Percentiles rank a stretch among this genome's conserved stretches.
phyloP scores from a whole-genome alignment of 106 monocot species.

The Dendrobium chrysotoxum region DNA sequence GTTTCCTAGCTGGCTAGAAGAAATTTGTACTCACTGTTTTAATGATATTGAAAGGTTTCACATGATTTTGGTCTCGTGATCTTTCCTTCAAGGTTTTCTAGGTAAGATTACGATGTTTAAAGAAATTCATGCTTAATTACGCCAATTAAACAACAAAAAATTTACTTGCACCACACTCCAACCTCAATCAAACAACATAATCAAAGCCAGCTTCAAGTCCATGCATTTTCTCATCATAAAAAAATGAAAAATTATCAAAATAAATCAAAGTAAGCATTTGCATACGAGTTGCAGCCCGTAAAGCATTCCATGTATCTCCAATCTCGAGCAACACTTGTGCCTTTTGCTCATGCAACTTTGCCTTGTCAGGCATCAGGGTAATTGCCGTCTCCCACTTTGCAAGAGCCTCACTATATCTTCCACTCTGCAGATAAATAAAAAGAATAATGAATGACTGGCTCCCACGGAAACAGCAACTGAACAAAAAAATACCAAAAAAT shows the following conservation, averaged over 20 bases:
- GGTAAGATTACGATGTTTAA: no score
- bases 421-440: slow-evolving; percentile 34
- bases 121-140: no score
- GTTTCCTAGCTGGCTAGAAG: no score
- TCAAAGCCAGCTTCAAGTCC: no score
- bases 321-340: slow-evolving; percentile 60
- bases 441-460: background rate
- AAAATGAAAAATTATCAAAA: background rate
- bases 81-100: no score
- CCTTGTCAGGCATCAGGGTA: slow-evolving; percentile 33
- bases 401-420: slow-evolving; percentile 68
- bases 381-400: slow-evolving; percentile 61
- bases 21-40: no score
- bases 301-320: slow-evolving; percentile 50
- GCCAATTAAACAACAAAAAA: no score
- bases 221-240: background rate
- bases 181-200: no score
- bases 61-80: no score
- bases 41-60: no score
- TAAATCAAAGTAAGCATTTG: background rate
- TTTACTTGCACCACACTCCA: no score
- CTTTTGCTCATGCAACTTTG: slow-evolving; percentile 58
- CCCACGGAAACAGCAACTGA: no score
- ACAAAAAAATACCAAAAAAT: background rate
- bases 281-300: slow-evolving; percentile 45